Evolutionary conservation across 441 rosid species (phyloP).

Genomic region (Manihot esculenta): DNA sequence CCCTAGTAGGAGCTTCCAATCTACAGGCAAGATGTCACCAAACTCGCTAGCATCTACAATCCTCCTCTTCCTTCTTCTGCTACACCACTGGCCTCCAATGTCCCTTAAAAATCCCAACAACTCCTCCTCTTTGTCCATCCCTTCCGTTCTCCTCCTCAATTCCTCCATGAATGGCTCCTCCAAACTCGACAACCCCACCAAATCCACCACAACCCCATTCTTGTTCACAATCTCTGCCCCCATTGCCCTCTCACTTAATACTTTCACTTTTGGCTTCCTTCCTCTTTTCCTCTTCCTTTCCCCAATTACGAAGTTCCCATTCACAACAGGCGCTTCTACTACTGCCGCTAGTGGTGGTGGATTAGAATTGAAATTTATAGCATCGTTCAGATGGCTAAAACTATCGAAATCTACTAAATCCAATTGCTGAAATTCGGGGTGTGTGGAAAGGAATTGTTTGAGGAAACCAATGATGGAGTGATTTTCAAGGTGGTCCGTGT

Average conservation of each 20-base stretch:
- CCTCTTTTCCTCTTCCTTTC: conserved; percentile 62
- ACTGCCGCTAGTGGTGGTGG: not conserved
- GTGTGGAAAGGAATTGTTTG: conserved; percentile 43
- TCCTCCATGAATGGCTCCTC: conserved; percentile 62
- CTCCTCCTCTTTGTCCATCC: conserved; percentile 52
- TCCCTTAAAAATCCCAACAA: conserved; percentile 56
- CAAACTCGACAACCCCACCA: conserved; percentile 36
- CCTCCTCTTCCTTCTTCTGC: conserved; percentile 79
- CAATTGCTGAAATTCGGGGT: conserved; percentile 43
- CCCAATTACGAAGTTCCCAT: not conserved
- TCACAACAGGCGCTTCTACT: not conserved
- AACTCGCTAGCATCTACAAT: conserved; percentile 64
- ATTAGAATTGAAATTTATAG: conserved; percentile 9
- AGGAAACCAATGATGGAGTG: conserved; percentile 46
- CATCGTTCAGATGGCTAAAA: conserved; percentile 15
- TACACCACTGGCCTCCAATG: conserved; percentile 74
- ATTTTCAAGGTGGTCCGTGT: conserved; percentile 48
- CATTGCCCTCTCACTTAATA: conserved; percentile 13
- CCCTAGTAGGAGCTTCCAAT: conserved; percentile 75
- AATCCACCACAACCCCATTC: conserved; percentile 46
- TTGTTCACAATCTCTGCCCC: conserved; percentile 45
- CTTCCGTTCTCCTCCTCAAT: conserved; percentile 53
- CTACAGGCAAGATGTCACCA: conserved; percentile 54
- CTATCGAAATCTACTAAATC: conserved; percentile 21
- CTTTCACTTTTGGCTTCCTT: conserved; percentile 44